A percentile compares a stretch with the other conserved stretches of the same genome.
phyloP scores from a whole-genome alignment of 2,329 filamentous ascomycete genomes.

The Thyridium curvatum region DNA sequence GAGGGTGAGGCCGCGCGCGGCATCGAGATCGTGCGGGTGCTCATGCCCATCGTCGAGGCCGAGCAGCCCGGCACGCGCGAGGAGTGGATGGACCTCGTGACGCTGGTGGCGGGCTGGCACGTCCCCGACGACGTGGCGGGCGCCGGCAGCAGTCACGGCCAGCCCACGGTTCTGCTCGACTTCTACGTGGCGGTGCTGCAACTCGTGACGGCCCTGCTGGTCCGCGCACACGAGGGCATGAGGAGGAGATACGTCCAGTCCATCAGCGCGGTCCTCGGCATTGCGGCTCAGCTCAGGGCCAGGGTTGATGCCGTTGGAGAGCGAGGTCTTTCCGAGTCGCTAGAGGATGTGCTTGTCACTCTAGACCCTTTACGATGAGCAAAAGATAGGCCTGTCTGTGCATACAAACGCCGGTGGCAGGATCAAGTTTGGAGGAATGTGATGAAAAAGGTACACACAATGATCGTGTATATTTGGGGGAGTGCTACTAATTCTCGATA shows the following conservation, averaged over 20 bases:
- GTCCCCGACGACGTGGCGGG: conserved; percentile 20
- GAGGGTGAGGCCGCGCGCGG: conserved; percentile 37
- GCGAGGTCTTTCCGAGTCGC: conserved; percentile 26
- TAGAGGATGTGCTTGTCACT: conserved; percentile 34
- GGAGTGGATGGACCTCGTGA: conserved; percentile 52
- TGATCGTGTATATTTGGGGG: too few species aligned
- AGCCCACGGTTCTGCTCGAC: conserved; percentile 29
- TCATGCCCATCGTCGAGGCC: conserved; percentile 45
- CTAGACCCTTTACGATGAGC: conserved; percentile 12
- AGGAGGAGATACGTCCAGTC: conserved; percentile 44
- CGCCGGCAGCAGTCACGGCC: neutral
- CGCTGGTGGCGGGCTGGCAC: conserved; percentile 41
- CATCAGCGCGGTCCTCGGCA: conserved; percentile 40
- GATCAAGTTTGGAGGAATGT: neutral
- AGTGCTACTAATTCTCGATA: too few species aligned
- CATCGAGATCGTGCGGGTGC: conserved; percentile 47
- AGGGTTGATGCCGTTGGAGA: conserved; percentile 17
- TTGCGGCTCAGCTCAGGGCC: conserved; percentile 34
- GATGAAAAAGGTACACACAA: too few species aligned
- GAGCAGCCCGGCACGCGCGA: conserved; percentile 38
- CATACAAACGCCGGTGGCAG: too few species aligned
- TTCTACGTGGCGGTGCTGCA: conserved; percentile 48
- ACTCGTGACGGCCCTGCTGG: conserved; percentile 47
- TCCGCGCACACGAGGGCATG: conserved; percentile 36
- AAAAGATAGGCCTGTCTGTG: too few species aligned